phyloP scores from a whole-genome alignment of 495 filamentous ascomycete species.

The Daldinia concentrica region DNA sequence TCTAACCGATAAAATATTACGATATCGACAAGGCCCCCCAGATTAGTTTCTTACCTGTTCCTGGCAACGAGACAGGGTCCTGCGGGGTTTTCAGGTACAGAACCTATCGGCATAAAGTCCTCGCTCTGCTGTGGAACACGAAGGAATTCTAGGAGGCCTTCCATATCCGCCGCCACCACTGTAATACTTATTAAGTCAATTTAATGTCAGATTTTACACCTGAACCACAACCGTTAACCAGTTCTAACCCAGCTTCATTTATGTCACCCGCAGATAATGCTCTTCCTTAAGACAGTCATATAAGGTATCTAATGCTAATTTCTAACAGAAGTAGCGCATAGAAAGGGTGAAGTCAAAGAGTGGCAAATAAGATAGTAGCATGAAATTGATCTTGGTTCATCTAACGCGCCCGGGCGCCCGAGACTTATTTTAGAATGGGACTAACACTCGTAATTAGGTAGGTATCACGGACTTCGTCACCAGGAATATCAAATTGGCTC shows the following conservation, averaged over 20 bases:
- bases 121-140: conserved; percentile 26
- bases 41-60: conserved; percentile 12
- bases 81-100: conserved; percentile 23
- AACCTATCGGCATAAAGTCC: conserved; percentile 27
- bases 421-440: not conserved
- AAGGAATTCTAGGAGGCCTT: conserved; percentile 26
- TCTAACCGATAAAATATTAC: conserved; percentile 38
- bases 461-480: not conserved
- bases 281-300: conserved; percentile 1
- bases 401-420: conserved; percentile 16
- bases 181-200: conserved; percentile 1
- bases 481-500: not conserved
- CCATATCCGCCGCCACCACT: conserved; percentile 25
- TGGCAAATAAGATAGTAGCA: conserved; percentile 17
- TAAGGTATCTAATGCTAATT: not conserved
- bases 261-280: not conserved
- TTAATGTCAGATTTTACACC: not conserved
- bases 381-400: conserved; percentile 31
- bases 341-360: not conserved
- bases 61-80: conserved; percentile 27
- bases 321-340: not conserved
- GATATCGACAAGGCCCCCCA: conserved; percentile 35
- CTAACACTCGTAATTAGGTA: not conserved
- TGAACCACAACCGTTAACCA: not conserved
- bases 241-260: not conserved